Base-by-base conservation (phyloP, 805 yeast species). In the Ogataea trehalophila region DNA sequence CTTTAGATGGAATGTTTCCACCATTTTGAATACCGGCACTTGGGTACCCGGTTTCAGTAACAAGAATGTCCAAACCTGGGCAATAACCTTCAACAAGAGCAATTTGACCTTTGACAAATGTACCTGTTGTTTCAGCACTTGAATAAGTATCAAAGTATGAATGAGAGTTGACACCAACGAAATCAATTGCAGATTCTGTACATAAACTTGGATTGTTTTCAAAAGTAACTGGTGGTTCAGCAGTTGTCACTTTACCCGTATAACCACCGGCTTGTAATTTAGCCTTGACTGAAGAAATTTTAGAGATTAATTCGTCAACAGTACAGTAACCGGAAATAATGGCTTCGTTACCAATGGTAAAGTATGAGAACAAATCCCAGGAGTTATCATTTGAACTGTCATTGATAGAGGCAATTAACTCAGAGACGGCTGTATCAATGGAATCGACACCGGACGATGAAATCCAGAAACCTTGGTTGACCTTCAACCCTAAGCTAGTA, bases 11-110 rank as follows among this genome's bases (percentile, higher is more conserved):
- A 37, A 81, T 77, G 56, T 89, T 86, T 43, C 68, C 68, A 47
- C 97, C 97, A 61, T 87, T 81, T 48, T 74, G 70, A 50, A 62
- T 63, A 59, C 97, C 97, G 37, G 72, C 70, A 56, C 83, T 79
- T 58, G 97, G 97, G 64, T 87, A 90, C 39, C 97, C 97, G 5
- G 96, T 89, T 68, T 90, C 97, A 18, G 95, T 83, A 47, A 90
- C 80, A 18, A 72, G 55, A 35, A 87, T 81, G 7, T 69, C 65
- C 64, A 75, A 71, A 48, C 71, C 68, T 29, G 77, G 70, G 71
- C 97, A 90, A 41, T 73, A 68, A 15, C 65, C 67, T 55, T 75
- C 67, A 23, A 82, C 82, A 48, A 82, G 62, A 20, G 58, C 65
- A 52, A 79, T 71, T 69, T 91, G 95, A 33, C 80, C 79, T 43